phyloP scores from a whole-genome alignment of 2,329 filamentous ascomycete genomes.

The Aspergillus japonicus region DNA sequence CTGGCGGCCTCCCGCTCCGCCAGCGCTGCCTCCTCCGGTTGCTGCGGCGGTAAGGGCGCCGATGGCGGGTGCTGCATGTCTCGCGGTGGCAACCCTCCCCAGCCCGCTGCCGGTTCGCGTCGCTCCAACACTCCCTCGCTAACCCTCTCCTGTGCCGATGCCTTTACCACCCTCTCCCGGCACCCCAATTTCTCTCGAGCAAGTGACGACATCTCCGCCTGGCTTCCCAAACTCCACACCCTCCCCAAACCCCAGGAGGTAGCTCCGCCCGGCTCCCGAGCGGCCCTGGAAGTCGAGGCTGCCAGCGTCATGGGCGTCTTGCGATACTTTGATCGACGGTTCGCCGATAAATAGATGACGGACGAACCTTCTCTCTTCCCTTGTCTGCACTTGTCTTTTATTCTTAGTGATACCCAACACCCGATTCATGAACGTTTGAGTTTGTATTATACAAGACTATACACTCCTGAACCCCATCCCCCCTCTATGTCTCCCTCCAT shows the following conservation, averaged over 20 bases:
- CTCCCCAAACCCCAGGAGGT: constrained; percentile 42
- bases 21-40: constrained; percentile 46
- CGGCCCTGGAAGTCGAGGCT: constrained; percentile 74
- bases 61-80: constrained; percentile 64
- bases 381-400: constrained; percentile 1
- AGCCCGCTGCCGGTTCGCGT: constrained; percentile 27
- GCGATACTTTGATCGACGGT: constrained; percentile 75
- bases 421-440: constrained; percentile 24
- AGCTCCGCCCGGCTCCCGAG: constrained; percentile 33
- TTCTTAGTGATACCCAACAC: constrained; percentile 27
- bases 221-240: constrained; percentile 71
- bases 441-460: constrained; percentile 26
- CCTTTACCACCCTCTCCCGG: constrained; percentile 74
- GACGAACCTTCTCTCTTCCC: neutral
- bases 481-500: neutral
- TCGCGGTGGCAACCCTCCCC: constrained; percentile 26
- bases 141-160: constrained; percentile 71
- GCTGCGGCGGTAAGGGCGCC: constrained; percentile 60
- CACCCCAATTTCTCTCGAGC: constrained; percentile 74
- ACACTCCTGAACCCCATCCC: neutral
- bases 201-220: constrained; percentile 70
- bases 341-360: constrained; percentile 46
- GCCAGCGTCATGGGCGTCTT: constrained; percentile 84
- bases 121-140: constrained; percentile 45
- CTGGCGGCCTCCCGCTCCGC: constrained; percentile 62